Percentiles rank a stretch among this genome's conserved stretches.
Evolutionary conservation across 1,284 basidiomycete genomes (phyloP).

Genomic region (Uromyces viciae-fabae): DNA sequence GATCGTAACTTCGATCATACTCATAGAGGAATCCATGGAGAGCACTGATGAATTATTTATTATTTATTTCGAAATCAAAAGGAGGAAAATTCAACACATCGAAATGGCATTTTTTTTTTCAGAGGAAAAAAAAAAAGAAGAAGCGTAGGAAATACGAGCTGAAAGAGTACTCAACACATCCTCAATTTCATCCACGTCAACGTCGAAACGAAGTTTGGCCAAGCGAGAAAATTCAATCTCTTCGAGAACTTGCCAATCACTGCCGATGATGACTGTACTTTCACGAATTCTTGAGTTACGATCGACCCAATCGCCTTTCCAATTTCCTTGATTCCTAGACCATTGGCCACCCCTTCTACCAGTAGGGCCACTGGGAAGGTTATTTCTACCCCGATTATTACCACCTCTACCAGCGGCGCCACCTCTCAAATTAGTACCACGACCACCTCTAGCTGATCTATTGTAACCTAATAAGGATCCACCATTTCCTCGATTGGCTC

Average conservation of each 20-base stretch:
- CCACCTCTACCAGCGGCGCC: constrained; percentile 46
- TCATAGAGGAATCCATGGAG: constrained; percentile 83
- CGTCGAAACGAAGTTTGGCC: constrained; percentile 83
- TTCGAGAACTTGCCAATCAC: constrained; percentile 88
- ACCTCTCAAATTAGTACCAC: constrained; percentile 40
- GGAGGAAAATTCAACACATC: neutral
- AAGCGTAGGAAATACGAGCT: too few relatives aligned
- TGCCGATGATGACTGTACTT: constrained; percentile 85
- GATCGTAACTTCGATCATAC: constrained; percentile 94
- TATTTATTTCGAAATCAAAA: neutral
- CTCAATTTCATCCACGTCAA: constrained; percentile 66
- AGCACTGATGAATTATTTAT: constrained; percentile 60
- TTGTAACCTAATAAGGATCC: constrained; percentile 42
- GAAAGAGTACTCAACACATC: constrained; percentile 82
- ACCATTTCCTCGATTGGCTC: constrained; percentile 53
- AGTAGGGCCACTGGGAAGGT: constrained; percentile 52
- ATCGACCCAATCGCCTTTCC: constrained; percentile 79
- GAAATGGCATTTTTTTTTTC: neutral
- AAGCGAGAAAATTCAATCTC: constrained; percentile 96
- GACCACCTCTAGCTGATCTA: constrained; percentile 46
- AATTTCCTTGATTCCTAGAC: constrained; percentile 60
- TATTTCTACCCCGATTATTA: constrained; percentile 21
- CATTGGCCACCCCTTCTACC: constrained; percentile 56
- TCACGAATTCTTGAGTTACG: constrained; percentile 95
- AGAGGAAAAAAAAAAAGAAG: neutral